Percentiles rank a stretch among this genome's conserved stretches.
Conservation (phyloP, 148 eudicot species). For the Chenopodium album region DNA sequence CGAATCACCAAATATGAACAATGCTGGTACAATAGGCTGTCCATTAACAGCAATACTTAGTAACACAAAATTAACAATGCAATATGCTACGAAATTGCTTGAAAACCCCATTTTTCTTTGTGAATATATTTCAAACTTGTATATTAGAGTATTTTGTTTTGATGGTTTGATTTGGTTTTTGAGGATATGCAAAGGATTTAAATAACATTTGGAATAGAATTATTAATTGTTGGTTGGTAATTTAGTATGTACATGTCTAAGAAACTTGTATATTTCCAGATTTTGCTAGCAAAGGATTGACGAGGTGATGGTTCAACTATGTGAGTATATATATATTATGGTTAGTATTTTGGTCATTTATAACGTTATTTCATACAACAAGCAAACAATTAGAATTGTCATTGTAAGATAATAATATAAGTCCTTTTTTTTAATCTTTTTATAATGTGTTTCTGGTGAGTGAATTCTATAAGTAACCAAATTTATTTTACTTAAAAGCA, state of each 20-base stretch:
- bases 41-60: constrained; percentile 31
- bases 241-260: constrained; percentile 4
- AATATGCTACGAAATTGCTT: neutral
- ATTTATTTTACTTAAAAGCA: no score
- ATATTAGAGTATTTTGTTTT: neutral
- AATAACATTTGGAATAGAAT: constrained; percentile 4
- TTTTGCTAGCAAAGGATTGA: neutral
- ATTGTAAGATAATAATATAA: neutral
- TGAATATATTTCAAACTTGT: neutral
- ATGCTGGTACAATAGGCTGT: constrained; percentile 80
- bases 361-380: neutral
- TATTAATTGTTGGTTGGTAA: neutral
- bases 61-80: neutral
- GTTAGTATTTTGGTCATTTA: neutral
- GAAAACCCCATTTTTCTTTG: neutral
- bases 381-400: neutral
- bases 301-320: constrained; percentile 31
- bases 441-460: no score
- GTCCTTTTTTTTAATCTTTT: neutral
- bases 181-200: constrained; percentile 1
- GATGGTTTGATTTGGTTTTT: constrained; percentile 3
- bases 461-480: no score
- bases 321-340: neutral
- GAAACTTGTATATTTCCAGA: constrained; percentile 7
- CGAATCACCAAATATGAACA: constrained; percentile 89